A percentile compares a stretch with the other conserved stretches of the same genome.
Evolutionary conservation across 768 basidiomycete genomes (phyloP).

Genomic region (Agrocybe pediades): DNA sequence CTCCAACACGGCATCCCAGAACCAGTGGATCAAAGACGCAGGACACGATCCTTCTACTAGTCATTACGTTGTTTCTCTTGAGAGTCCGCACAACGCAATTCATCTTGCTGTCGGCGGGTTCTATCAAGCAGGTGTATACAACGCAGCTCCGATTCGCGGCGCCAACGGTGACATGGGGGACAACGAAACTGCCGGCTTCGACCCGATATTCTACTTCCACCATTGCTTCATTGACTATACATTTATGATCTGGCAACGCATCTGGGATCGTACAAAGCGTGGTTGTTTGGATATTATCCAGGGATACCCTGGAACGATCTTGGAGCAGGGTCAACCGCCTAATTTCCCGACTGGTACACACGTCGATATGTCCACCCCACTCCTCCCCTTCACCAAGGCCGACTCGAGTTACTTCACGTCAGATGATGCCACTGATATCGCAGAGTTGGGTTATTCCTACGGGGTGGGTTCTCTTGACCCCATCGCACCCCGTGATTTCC

Average conservation of each 20-base stretch:
- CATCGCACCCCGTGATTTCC: background rate
- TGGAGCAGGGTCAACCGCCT: background rate
- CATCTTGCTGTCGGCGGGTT: background rate
- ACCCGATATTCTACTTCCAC: background rate
- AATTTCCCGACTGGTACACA: background rate
- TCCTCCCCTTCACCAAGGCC: background rate
- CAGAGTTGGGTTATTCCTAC: background rate
- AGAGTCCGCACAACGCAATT: background rate
- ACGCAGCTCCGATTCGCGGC: background rate
- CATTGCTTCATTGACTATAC: conserved; percentile 1
- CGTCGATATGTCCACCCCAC: background rate
- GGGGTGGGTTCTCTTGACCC: background rate
- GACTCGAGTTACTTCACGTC: background rate
- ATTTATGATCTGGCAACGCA: background rate
- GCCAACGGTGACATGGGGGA: conserved; percentile 1
- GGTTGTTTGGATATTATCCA: background rate
- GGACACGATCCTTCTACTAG: background rate
- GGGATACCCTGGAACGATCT: background rate
- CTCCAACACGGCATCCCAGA: background rate
- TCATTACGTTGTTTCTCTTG: conserved; percentile 1
- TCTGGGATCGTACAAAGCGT: background rate
- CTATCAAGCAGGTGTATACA: background rate
- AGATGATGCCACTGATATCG: background rate
- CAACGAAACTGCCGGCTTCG: conserved; percentile 1
- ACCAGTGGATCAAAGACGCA: background rate